Percentiles rank a stretch among this genome's conserved stretches.
Evolutionary conservation across 2,329 filamentous ascomycete genomes (phyloP).

Genomic region (Fusarium euwallaceae): DNA sequence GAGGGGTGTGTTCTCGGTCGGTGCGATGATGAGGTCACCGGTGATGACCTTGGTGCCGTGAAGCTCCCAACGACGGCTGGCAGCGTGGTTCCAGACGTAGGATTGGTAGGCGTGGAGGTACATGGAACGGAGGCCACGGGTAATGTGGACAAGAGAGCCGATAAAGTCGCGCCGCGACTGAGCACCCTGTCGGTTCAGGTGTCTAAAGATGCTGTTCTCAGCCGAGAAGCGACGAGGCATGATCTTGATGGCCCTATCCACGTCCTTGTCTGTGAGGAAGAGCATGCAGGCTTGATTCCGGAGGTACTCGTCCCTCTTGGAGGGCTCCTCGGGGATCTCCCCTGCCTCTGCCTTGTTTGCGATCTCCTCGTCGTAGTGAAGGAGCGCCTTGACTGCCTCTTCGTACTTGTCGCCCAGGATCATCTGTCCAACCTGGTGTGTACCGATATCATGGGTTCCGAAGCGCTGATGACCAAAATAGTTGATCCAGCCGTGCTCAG

Average conservation of each 20-base stretch:
- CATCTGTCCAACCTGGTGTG: constrained; percentile 85
- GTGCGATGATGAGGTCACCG: constrained; percentile 83
- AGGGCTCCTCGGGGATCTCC: constrained; percentile 58
- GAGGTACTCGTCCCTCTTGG: constrained; percentile 80
- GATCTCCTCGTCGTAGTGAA: constrained; percentile 77
- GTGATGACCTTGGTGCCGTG: constrained; percentile 81
- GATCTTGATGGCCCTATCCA: constrained; percentile 71
- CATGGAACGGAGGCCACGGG: constrained; percentile 87
- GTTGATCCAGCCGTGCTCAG: constrained; percentile 88
- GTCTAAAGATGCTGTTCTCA: constrained; percentile 82
- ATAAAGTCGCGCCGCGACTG: constrained; percentile 76
- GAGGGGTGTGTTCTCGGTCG: constrained; percentile 49
- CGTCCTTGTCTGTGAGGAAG: constrained; percentile 74
- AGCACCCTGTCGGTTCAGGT: constrained; percentile 69
- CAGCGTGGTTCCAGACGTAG: constrained; percentile 90
- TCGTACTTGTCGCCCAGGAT: constrained; percentile 87
- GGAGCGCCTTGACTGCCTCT: constrained; percentile 81
- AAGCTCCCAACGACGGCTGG: constrained; percentile 82
- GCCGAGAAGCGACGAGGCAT: constrained; percentile 87
- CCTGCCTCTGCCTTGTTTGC: constrained; percentile 60
- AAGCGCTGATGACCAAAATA: constrained; percentile 99
- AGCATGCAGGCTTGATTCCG: constrained; percentile 83
- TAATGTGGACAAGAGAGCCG: constrained; percentile 84
- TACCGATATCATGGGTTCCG: constrained; percentile 87
- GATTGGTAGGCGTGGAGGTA: constrained; percentile 98